phyloP scores from a whole-genome alignment of 108 stramenopile species.

The Discostella stelligeroides region DNA sequence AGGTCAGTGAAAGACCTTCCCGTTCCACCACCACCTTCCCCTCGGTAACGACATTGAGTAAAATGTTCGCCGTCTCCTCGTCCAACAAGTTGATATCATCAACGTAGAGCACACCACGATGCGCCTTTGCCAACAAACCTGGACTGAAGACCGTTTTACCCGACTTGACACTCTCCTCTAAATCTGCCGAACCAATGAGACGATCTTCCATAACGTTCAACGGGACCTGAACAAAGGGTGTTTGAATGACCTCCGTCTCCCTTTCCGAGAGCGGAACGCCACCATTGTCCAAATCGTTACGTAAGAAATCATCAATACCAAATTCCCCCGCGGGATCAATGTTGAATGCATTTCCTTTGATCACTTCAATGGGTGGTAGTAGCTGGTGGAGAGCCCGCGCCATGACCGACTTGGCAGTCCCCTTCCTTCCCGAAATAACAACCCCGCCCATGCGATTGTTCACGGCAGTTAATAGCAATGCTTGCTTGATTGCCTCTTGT shows the following conservation, averaged over 20 bases:
- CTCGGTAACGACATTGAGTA: constrained; percentile 87
- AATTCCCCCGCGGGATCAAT: constrained; percentile 86
- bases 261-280: constrained; percentile 80
- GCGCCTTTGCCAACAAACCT: constrained; percentile 93
- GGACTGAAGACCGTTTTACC: constrained; percentile 95
- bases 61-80: constrained; percentile 91
- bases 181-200: constrained; percentile 92
- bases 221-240: constrained; percentile 96
- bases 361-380: constrained; percentile 93
- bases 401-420: constrained; percentile 97
- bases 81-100: constrained; percentile 98
- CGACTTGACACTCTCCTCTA: constrained; percentile 89
- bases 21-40: constrained; percentile 94
- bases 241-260: constrained; percentile 89
- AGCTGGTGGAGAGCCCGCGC: constrained; percentile 93
- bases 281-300: constrained; percentile 72
- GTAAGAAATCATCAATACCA: constrained; percentile 87
- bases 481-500: constrained; percentile 94
- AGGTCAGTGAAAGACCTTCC: constrained; percentile 90
- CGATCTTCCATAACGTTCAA: constrained; percentile 97
- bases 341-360: constrained; percentile 91
- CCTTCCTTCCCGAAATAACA: constrained; percentile 92
- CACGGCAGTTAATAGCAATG: constrained; percentile 86
- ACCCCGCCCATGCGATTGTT: constrained; percentile 96
- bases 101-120: constrained; percentile 93